These are phyloP conservation scores for Trypanosoma vivax DNA, from an alignment of 208 protist species.

Conservation along the genomic window DNA sequence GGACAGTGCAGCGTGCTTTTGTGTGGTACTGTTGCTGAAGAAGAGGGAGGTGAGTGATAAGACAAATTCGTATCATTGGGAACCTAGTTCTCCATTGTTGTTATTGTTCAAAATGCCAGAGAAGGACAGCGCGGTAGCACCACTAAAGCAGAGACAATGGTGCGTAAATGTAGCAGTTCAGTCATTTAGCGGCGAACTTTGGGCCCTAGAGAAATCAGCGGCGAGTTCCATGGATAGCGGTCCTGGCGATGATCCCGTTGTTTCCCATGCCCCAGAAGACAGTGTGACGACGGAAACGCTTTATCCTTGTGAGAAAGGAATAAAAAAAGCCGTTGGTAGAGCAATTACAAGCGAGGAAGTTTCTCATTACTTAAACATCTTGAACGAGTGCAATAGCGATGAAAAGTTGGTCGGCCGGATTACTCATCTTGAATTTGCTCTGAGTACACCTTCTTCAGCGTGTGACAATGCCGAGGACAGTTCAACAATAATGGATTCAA, in stretches of 20 bases:
- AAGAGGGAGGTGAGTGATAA: too few species aligned
- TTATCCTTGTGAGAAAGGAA: constrained; percentile 1
- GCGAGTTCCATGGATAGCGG: background rate
- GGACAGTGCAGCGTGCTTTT: too few species aligned
- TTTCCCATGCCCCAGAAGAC: background rate
- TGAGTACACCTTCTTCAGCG: constrained; percentile 1
- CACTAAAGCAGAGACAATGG: constrained; percentile 29
- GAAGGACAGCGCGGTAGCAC: background rate
- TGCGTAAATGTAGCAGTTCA: constrained; percentile 73
- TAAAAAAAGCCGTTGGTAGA: background rate
- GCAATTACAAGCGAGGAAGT: background rate
- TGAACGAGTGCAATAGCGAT: constrained; percentile 23
- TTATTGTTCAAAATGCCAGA: constrained; percentile 3
- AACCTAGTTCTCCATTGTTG: background rate
- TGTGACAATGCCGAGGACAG: too few species aligned
- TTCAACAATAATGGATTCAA: too few species aligned
- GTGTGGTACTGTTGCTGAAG: too few species aligned
- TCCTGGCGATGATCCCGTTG: too few species aligned
- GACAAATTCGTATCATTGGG: background rate
- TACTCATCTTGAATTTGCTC: constrained; percentile 64
- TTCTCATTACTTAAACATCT: background rate
- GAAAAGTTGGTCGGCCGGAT: constrained; percentile 48
- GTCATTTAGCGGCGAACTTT: constrained; percentile 69
- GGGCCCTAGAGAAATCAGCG: constrained; percentile 22
- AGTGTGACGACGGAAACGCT: background rate